Percentiles rank a stretch among this genome's conserved stretches.
Conservation (phyloP, 2,329 filamentous ascomycete genomes). For the Fusarium sp. region DNA sequence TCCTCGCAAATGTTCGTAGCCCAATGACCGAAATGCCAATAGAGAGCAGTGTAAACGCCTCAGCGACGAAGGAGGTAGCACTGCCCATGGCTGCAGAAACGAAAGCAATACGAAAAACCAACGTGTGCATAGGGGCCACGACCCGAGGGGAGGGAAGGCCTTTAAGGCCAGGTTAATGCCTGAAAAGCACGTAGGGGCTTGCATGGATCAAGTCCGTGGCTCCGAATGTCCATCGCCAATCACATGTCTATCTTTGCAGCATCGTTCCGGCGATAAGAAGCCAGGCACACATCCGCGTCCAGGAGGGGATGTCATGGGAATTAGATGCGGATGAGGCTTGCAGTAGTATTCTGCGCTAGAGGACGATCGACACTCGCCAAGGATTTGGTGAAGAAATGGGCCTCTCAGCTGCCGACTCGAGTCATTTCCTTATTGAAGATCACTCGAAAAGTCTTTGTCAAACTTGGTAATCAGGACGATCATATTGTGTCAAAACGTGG, state of each 20-base stretch:
- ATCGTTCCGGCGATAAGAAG: background rate
- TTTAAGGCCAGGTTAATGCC: background rate
- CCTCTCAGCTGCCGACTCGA: background rate
- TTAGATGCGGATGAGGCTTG: background rate
- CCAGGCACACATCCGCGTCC: background rate
- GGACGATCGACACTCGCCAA: background rate
- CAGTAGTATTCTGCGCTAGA: background rate
- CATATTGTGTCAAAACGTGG: too few species aligned
- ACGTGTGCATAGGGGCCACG: background rate
- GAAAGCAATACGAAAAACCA: background rate
- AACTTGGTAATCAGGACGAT: too few species aligned
- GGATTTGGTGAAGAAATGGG: background rate
- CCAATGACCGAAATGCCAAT: slow-evolving; percentile 58
- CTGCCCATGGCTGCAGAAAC: background rate
- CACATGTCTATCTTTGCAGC: background rate
- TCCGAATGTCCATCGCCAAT: background rate
- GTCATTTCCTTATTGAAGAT: background rate
- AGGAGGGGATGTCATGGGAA: background rate
- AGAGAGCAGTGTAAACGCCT: slow-evolving; percentile 55
- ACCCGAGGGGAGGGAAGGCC: background rate
- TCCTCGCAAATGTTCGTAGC: slow-evolving; percentile 59
- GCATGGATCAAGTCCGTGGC: background rate
- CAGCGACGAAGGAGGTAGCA: slow-evolving; percentile 27
- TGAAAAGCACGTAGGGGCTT: background rate
- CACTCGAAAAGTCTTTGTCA: background rate